A percentile compares a stretch with the other conserved stretches of the same genome.
phyloP scores from a whole-genome alignment of 768 basidiomycete genomes.

The Leccinellum albellum region DNA sequence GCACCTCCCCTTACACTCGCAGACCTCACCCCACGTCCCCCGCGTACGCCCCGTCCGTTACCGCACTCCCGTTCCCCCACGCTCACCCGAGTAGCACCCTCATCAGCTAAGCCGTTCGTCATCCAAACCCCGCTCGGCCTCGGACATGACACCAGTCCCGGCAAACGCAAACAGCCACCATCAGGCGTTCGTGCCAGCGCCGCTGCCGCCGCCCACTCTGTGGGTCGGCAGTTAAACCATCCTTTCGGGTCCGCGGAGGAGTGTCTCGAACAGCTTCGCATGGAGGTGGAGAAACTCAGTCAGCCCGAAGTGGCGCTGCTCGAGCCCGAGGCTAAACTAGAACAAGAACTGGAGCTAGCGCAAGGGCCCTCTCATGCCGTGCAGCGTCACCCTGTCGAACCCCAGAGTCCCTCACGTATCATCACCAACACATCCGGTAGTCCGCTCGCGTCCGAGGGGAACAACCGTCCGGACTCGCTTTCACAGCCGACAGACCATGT shows the following conservation, averaged over 20 bases:
- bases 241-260: slow-evolving; percentile 26
- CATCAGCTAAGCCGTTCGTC: slow-evolving; percentile 17
- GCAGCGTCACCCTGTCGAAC: background rate
- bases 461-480: background rate
- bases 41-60: background rate
- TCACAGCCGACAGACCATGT: slow-evolving; percentile 1
- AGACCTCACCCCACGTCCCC: slow-evolving; percentile 40
- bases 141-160: slow-evolving; percentile 9
- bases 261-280: slow-evolving; percentile 20
- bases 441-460: slow-evolving; percentile 1
- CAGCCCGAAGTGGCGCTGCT: slow-evolving; percentile 4
- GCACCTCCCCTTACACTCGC: slow-evolving; percentile 35
- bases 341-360: background rate
- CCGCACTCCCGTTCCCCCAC: slow-evolving; percentile 12
- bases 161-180: slow-evolving; percentile 11
- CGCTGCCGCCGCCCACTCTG: background rate
- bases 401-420: background rate
- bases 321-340: background rate
- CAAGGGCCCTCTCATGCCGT: background rate
- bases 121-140: slow-evolving; percentile 7
- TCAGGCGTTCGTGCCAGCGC: background rate
- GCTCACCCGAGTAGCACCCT: background rate
- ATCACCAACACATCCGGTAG: background rate
- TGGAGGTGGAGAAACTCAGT: slow-evolving; percentile 15
- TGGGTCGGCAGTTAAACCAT: background rate